Base-by-base conservation (phyloP, 2,329 filamentous ascomycete genomes). In the Monosporascus sp. region DNA sequence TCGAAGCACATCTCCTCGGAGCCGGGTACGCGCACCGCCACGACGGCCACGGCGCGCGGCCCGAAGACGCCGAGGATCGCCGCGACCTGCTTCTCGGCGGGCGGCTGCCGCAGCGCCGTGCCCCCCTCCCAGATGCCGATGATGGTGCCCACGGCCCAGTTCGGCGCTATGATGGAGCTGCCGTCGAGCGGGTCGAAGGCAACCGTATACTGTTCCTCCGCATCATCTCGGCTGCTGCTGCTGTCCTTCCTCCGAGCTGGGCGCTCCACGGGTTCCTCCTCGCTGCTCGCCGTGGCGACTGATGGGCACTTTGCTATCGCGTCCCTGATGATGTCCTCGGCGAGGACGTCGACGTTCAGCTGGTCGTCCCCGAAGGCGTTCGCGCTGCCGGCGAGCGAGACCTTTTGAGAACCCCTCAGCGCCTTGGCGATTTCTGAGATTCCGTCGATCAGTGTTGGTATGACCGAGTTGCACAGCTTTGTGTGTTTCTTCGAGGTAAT, bases 181-280 rank as follows among this genome's bases (percentile, higher is more conserved):
- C 83, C 83, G 58, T 86, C 83, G 0, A 86, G 74, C 0, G 83
- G 83, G 59, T 86, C 83, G 59, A 86, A 86, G 0, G 81, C 82
- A 8, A 85, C 67, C 0, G 81, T 78, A 66, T 86, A 86, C 27
- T 69, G 62, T 59, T 83, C 78, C 2, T 51, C 50, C 48, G 19
- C 38, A 14, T 14, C 31, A 11, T 11, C 27, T 31, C 9, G 9
- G 27, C 27, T 31, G 27, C 3, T 26, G 26, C 26, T 31, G 8
- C 27, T 31, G 9, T 31, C 27, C 3, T 11, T 11, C 49, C 52
- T 63, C 55, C 56, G 41, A 50, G 69, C 58, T 37, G 65, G 22
- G 54, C 66, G 66, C 65, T 84, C 81, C 1, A 80, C 63, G 0
- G 81, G 81, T 50, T 85, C 81, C 62, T 86, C 82, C 63, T 86